phyloP scores from a whole-genome alignment of 345 rosid species.

The Noccaea bulbosa region DNA sequence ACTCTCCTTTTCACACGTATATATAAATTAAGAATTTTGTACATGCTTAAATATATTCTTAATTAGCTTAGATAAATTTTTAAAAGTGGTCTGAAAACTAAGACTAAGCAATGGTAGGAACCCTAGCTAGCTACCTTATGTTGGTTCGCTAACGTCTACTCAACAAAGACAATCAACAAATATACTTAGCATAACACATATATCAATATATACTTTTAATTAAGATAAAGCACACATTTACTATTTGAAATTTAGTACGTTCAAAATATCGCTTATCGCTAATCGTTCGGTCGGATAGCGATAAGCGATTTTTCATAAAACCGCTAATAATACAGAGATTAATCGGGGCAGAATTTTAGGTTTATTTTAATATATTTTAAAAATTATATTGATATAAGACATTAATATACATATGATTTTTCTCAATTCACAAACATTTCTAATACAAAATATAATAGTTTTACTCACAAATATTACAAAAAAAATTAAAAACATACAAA shows the following conservation, averaged over 20 bases:
- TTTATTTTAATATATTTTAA: too few species aligned
- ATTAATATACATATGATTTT: too few species aligned
- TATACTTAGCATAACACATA: slow-evolving; percentile 25
- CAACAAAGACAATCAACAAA: slow-evolving; percentile 31
- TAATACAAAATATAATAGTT: too few species aligned
- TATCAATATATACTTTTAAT: slow-evolving; percentile 8
- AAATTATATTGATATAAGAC: too few species aligned
- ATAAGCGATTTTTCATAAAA: too few species aligned
- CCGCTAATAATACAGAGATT: too few species aligned
- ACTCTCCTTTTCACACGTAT: slow-evolving; percentile 23
- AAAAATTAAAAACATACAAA: too few species aligned
- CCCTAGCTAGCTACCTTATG: slow-evolving; percentile 40
- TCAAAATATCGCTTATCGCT: too few species aligned
- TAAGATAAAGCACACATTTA: slow-evolving; percentile 11
- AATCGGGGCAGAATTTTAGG: too few species aligned
- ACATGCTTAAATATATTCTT: slow-evolving; percentile 21
- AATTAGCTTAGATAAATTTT: slow-evolving; percentile 6
- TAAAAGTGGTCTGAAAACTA: neutral
- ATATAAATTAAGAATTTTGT: neutral
- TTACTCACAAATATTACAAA: too few species aligned
- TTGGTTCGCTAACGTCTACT: slow-evolving; percentile 45
- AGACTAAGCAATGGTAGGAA: slow-evolving; percentile 25
- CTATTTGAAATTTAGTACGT: neutral
- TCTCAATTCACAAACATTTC: too few species aligned
- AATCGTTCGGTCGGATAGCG: too few species aligned